phyloP scores from a whole-genome alignment of 805 yeast species.

The Wickerhamomyces chaumierensis region DNA sequence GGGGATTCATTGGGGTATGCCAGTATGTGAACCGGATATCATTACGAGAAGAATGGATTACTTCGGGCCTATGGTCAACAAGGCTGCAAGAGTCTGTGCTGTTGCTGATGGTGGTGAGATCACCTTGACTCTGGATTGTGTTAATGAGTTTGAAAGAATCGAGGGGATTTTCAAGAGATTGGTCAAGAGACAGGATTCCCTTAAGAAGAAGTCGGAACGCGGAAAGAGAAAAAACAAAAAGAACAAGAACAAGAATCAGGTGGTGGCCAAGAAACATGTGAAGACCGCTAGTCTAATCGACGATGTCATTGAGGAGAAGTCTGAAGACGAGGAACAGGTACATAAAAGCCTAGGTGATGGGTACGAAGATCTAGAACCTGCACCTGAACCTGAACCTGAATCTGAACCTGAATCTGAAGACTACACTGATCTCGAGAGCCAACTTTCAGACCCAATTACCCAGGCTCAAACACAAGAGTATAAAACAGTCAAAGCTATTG shows the following conservation, averaged over 20 bases:
- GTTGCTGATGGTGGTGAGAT: conserved; percentile 99
- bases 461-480: conserved; percentile 31
- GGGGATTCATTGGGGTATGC: conserved; percentile 98
- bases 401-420: no score
- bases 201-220: no score
- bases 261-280: no score
- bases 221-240: not conserved
- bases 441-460: no score
- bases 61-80: conserved; percentile 96
- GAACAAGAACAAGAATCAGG: not conserved
- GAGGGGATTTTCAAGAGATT: conserved; percentile 18
- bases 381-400: no score
- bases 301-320: no score
- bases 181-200: no score
- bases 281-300: no score
- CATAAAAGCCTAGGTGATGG: no score
- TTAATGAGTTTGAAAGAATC: conserved; percentile 56
- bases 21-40: conserved; percentile 91
- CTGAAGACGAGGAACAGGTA: no score
- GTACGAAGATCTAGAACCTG: no score
- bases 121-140: conserved; percentile 72
- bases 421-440: no score
- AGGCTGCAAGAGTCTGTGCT: conserved; percentile 87
- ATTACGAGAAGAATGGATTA: conserved; percentile 97
- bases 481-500: conserved; percentile 51